Percentiles rank a stretch among this genome's conserved stretches.
Conservation (phyloP, 1,284 basidiomycete species). For the Sanghuangporus sanghuang region DNA sequence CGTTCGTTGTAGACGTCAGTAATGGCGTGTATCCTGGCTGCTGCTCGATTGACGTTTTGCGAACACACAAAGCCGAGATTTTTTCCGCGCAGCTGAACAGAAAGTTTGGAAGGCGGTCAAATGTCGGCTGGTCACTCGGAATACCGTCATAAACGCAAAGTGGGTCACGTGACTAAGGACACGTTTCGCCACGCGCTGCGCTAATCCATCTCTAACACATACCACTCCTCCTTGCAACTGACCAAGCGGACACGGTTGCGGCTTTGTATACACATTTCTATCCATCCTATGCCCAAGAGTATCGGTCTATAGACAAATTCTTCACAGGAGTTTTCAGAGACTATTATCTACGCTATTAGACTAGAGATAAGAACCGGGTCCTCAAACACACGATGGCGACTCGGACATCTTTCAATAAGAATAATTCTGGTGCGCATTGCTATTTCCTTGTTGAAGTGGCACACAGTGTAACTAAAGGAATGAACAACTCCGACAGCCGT, state of each 20-base stretch:
- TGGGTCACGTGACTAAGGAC: constrained; percentile 3
- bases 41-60: not conserved
- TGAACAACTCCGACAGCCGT: constrained; percentile 50
- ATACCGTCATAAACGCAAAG: not conserved
- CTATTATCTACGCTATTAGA: not conserved
- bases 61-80: not conserved
- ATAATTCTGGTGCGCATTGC: constrained; percentile 63
- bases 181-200: constrained; percentile 10
- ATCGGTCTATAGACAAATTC: not conserved
- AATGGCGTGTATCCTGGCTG: not conserved
- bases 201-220: not conserved
- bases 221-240: not conserved
- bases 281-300: not conserved
- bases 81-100: not conserved
- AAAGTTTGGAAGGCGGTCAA: not conserved
- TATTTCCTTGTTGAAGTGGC: not conserved
- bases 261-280: not conserved
- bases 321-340: not conserved
- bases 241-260: not conserved
- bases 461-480: not conserved
- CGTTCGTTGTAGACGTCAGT: not conserved
- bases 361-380: not conserved
- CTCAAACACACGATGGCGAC: constrained; percentile 24
- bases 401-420: constrained; percentile 61
- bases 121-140: not conserved